These are phyloP conservation scores for Zygotorulaspora sp. DNA, from an alignment of 805 yeast genomes.

Conservation along the genomic window DNA sequence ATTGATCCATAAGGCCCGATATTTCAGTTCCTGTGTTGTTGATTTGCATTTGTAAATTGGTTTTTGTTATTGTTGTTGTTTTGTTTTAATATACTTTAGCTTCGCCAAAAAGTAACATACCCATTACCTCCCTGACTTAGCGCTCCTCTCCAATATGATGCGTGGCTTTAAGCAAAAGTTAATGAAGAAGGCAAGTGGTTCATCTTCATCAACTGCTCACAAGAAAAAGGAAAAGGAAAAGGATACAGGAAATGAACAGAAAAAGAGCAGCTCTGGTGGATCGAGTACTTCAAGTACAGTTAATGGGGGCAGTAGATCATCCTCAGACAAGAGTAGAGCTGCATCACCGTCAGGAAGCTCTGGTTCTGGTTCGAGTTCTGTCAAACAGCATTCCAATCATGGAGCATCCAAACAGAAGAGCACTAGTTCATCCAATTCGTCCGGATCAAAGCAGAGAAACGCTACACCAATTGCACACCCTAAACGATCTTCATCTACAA, in stretches of 20 bases:
- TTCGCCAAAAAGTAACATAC: too few relatives aligned
- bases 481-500: conserved; percentile 1
- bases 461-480: conserved; percentile 8
- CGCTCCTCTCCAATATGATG: conserved; percentile 49
- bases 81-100: too few relatives aligned
- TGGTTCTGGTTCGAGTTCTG: conserved; percentile 6
- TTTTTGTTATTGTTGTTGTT: not conserved
- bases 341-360: conserved; percentile 6
- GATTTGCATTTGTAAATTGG: conserved; percentile 1
- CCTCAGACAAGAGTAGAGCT: conserved; percentile 17
- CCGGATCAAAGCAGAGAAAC: conserved; percentile 6
- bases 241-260: conserved; percentile 35
- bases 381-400: conserved; percentile 6
- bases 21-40: not conserved
- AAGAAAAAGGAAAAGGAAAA: conserved; percentile 43
- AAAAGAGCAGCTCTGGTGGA: conserved; percentile 10
- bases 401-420: conserved; percentile 9
- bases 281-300: conserved; percentile 14
- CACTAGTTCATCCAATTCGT: conserved; percentile 3
- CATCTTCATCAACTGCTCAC: conserved; percentile 35
- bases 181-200: conserved; percentile 36
- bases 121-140: too few relatives aligned
- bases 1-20: not conserved
- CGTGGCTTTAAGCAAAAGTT: conserved; percentile 63
- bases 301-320: conserved; percentile 11